Base-by-base conservation (phyloP, 2,329 filamentous ascomycete genomes). In the Alternaria ethzedia region DNA sequence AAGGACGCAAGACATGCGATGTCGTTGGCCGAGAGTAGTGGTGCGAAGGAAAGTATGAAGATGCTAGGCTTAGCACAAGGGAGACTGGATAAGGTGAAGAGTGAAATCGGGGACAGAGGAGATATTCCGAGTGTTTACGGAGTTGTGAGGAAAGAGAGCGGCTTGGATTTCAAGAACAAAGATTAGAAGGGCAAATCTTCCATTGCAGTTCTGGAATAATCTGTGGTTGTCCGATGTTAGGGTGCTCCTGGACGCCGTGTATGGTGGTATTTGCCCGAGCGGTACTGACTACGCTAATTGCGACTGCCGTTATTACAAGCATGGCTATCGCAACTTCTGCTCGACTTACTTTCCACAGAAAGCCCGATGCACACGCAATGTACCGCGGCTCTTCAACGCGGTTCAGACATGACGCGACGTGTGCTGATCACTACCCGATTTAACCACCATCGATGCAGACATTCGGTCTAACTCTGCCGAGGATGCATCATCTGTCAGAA, bases 111-210 rank as follows among this genome's bases (percentile, higher is more conserved):
- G 0, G 85, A 86, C 47, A 88, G 85, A 69, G 93, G 93, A 0
- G 94, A 97, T 79, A 88, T 97, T 77, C 90, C 92, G 3, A 90
- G 87, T 11, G 90, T 97, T 41, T 97, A 97, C 81, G 94, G 94
- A 0, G 90, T 90, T 3, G 89, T 91, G 58, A 87, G 94, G 72
- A 83, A 90, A 81, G 90, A 93, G 76, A 87, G 87, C 26, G 93
- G 93, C 0, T 79, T 97, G 71, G 85, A 88, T 58, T 97, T 89
- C 80, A 91, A 92, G 75, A 79, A 79, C 47, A 72, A 74, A 43
- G 73, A 43, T n/a, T 62, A 49, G 20, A 12, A 13, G 49, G 20
- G 20, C 7, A 25, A 36, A n/a, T 52, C 9, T 52, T 52, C 28
- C 8, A 36, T 41, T 21, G 12, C 17, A 9, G 32, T 52, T 41